phyloP scores from a whole-genome alignment of 1,284 basidiomycete species.

The Rhizoctonia solani region DNA sequence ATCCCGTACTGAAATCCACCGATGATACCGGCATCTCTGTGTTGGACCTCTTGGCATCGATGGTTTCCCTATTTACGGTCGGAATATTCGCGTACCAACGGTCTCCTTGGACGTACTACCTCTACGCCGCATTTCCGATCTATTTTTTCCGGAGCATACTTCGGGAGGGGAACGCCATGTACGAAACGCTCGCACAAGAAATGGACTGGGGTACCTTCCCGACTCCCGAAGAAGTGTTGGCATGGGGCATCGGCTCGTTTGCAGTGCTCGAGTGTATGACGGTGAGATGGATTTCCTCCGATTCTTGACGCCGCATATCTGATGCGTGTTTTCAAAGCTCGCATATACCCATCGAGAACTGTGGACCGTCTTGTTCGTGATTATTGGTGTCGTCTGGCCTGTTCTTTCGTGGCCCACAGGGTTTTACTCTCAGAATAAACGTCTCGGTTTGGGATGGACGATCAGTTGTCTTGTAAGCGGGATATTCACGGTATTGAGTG shows the following conservation, averaged over 20 bases:
- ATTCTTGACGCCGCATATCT: background rate
- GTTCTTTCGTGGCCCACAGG: slow-evolving; percentile 52
- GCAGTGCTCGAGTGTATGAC: slow-evolving; percentile 69
- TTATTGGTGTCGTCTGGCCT: slow-evolving; percentile 75
- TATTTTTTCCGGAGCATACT: slow-evolving; percentile 59
- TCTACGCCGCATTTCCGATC: slow-evolving; percentile 75
- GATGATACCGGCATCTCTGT: slow-evolving; percentile 44
- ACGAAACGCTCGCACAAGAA: slow-evolving; percentile 22
- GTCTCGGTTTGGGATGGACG: slow-evolving; percentile 55
- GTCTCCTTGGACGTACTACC: slow-evolving; percentile 74
- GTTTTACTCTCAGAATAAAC: slow-evolving; percentile 44
- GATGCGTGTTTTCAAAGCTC: slow-evolving; percentile 48
- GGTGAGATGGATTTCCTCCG: slow-evolving; percentile 53
- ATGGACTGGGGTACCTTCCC: slow-evolving; percentile 31
- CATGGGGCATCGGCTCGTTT: slow-evolving; percentile 47
- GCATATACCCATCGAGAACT: slow-evolving; percentile 71
- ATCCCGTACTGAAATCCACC: slow-evolving; percentile 41
- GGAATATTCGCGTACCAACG: slow-evolving; percentile 65
- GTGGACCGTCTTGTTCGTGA: slow-evolving; percentile 71
- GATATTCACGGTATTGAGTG: slow-evolving; percentile 71
- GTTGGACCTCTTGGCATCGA: slow-evolving; percentile 41
- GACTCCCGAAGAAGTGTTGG: slow-evolving; percentile 12
- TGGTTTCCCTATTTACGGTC: slow-evolving; percentile 50
- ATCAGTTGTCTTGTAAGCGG: slow-evolving; percentile 59
- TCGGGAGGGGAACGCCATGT: slow-evolving; percentile 29